Evolutionary conservation across 2,329 filamentous ascomycete species (phyloP).

Genomic region (Chaetomium globosum): DNA sequence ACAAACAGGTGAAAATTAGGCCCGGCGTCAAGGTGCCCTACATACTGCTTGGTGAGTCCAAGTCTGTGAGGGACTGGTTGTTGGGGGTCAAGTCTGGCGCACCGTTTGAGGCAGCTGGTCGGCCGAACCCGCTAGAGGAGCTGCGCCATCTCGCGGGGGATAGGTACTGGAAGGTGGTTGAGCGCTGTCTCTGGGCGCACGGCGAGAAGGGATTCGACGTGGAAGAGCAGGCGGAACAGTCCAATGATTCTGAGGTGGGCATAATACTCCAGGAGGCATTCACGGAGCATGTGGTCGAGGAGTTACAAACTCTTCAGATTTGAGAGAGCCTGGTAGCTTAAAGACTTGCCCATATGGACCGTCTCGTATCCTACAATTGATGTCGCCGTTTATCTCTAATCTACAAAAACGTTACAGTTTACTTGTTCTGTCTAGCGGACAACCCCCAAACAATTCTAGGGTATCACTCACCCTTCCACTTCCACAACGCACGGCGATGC

Average conservation of each 20-base stretch:
- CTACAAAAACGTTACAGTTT: constrained; percentile 15
- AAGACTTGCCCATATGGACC: not conserved
- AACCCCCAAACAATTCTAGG: not conserved
- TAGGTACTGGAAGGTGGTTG: constrained; percentile 32
- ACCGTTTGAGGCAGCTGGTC: constrained; percentile 24
- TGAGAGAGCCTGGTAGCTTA: constrained; percentile 8
- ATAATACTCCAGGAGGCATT: constrained; percentile 35
- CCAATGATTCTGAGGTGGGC: constrained; percentile 32
- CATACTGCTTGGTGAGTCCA: constrained; percentile 32
- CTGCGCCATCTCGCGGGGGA: constrained; percentile 33
- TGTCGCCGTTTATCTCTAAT: constrained; percentile 1
- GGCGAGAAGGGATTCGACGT: constrained; percentile 35
- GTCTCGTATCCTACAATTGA: not conserved
- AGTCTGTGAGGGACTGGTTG: constrained; percentile 35
- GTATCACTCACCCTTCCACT: constrained; percentile 46
- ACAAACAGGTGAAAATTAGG: not conserved
- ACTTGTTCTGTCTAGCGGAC: not conserved
- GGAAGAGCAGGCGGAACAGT: constrained; percentile 32
- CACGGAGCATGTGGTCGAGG: constrained; percentile 34
- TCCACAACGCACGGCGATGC: constrained; percentile 58
- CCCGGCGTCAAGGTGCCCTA: constrained; percentile 7
- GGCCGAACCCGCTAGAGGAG: constrained; percentile 32
- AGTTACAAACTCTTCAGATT: constrained; percentile 29
- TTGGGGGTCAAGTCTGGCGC: constrained; percentile 24
- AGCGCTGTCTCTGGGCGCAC: constrained; percentile 36